Conservation (phyloP, 352 stramenopile genomes). For the Salisapilia sapeloensis region DNA sequence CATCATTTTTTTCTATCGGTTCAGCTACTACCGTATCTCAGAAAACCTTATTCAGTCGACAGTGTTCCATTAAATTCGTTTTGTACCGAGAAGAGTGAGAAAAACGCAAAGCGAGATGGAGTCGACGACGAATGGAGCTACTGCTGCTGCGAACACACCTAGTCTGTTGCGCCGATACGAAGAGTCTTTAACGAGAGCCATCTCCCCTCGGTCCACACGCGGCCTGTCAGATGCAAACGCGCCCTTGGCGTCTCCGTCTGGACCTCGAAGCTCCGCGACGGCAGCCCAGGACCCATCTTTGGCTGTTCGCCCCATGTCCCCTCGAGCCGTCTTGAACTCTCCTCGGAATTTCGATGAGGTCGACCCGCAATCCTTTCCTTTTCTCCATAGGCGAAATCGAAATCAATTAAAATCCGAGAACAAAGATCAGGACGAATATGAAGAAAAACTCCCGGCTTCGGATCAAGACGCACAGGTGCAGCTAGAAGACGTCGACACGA, state of each 20-base stretch:
- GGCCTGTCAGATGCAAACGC: background rate
- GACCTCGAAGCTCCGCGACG: conserved; percentile 1
- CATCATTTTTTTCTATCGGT: background rate
- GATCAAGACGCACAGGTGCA: conserved; percentile 10
- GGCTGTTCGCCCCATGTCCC: conserved; percentile 11
- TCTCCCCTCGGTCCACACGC: conserved; percentile 6
- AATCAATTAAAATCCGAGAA: too few relatives aligned
- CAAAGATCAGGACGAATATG: conserved; percentile 8
- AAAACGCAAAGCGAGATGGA: too few relatives aligned
- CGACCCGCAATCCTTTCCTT: too few relatives aligned
- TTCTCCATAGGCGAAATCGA: too few relatives aligned
- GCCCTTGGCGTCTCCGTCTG: background rate
- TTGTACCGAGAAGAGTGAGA: conserved; percentile 1
- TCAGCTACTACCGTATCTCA: too few relatives aligned
- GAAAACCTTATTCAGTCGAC: too few relatives aligned
- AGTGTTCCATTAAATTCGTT: background rate
- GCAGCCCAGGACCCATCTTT: background rate
- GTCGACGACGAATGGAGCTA: too few relatives aligned
- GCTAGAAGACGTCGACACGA: too few relatives aligned
- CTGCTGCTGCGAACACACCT: conserved; percentile 2
- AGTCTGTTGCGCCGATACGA: conserved; percentile 31
- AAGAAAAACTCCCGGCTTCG: conserved; percentile 1
- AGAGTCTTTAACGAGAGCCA: conserved; percentile 18
- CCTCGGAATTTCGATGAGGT: conserved; percentile 22
- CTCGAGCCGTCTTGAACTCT: conserved; percentile 44